Conservation (phyloP, 164 flowering plant genomes). For the Chimonanthus praecox region DNA sequence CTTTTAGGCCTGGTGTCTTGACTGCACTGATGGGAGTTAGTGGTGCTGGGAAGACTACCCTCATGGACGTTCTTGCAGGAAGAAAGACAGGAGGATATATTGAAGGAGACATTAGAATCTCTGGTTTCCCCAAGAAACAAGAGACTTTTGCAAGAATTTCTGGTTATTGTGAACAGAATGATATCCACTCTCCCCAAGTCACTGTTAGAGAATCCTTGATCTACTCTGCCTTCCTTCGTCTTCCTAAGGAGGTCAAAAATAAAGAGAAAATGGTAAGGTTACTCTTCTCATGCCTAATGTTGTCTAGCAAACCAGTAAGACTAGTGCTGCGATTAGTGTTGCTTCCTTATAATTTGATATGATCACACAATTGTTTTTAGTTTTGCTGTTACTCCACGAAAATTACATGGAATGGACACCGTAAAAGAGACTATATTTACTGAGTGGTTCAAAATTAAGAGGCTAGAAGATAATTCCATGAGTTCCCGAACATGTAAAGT, state of each 20-base stretch:
- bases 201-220: slow-evolving; percentile 69
- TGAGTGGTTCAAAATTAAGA: background rate
- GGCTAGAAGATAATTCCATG: background rate
- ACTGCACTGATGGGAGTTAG: slow-evolving; percentile 64
- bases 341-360: background rate
- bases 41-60: slow-evolving; percentile 82
- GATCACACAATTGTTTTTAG: background rate
- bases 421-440: background rate
- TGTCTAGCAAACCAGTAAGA: too few species aligned
- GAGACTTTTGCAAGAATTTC: slow-evolving; percentile 98
- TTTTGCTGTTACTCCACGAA: too few species aligned
- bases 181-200: slow-evolving; percentile 39
- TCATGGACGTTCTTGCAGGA: slow-evolving; percentile 82
- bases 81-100: slow-evolving; percentile 47
- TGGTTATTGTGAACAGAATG: slow-evolving; percentile 38
- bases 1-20: slow-evolving; percentile 37
- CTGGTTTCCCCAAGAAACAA: slow-evolving; percentile 85
- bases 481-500: background rate
- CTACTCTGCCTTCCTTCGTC: slow-evolving; percentile 91
- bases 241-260: slow-evolving; percentile 67
- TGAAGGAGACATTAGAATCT: slow-evolving; percentile 87
- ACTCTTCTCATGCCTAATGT: background rate
- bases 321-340: background rate
- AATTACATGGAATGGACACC: background rate
- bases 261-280: slow-evolving; percentile 68